Percentiles rank a stretch among this genome's conserved stretches.
These are phyloP conservation scores for Talaromyces thailandensis DNA, from an alignment of 495 filamentous ascomycete genomes.

Conservation along the genomic window DNA sequence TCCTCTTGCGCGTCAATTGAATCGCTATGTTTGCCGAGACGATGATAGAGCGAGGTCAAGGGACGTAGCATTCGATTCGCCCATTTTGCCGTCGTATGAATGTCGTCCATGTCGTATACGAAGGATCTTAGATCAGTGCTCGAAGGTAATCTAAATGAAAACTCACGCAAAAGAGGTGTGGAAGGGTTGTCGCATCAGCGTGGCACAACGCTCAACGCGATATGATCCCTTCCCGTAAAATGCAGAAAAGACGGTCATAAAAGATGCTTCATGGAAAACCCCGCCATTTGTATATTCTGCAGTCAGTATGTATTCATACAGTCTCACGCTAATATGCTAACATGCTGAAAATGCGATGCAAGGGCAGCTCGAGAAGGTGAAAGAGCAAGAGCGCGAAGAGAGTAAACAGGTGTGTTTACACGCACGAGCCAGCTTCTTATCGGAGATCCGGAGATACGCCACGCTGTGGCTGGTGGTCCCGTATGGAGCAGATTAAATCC, in stretches of 20 bases:
- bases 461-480: conserved; percentile 1
- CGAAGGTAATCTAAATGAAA: not conserved
- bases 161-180: not conserved
- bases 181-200: not conserved
- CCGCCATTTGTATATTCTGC: not conserved
- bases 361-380: not conserved
- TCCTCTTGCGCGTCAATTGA: conserved; percentile 23
- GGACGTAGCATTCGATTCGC: conserved; percentile 41
- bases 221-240: not conserved
- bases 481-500: too few species aligned
- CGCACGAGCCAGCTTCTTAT: not conserved
- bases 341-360: not conserved
- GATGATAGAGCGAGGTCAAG: conserved; percentile 34
- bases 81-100: conserved; percentile 37
- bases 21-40: conserved; percentile 36
- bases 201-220: not conserved
- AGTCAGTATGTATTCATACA: not conserved
- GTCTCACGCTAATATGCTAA: not conserved
- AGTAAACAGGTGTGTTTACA: not conserved
- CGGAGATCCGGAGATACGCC: not conserved
- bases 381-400: not conserved
- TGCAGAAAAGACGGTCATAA: not conserved
- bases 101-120: conserved; percentile 26
- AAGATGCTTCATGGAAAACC: not conserved
- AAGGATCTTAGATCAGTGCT: not conserved